Base-by-base conservation (phyloP, 2,329 filamentous ascomycete genomes). In the Geosmithia morbida region DNA sequence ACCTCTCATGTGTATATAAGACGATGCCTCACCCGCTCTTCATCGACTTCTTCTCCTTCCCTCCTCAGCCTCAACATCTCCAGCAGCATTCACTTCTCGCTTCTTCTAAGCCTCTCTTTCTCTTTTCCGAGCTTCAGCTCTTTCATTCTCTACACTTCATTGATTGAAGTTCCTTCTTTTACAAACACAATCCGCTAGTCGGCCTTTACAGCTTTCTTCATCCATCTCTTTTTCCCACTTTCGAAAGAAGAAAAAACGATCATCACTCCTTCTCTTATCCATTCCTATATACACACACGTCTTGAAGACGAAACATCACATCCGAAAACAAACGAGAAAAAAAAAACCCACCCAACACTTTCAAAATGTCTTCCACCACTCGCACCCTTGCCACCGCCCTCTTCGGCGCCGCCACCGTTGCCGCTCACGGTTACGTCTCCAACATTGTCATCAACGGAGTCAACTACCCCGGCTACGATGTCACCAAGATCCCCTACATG, bases 151-250 rank as follows among this genome's bases (percentile, higher is more conserved):
- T 46, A 52, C 44, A 47, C 57, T 59, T 59, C 57, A 59, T 59
- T 59, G 57, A 59, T 43, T 59, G 57, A 59, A 59, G 57, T 54
- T 48, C 50, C 54, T 54, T 52, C 46, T 50, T 56, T 22, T 37
- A 40, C 22, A 26, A 26, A 5, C 22, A 26, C 22, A 26, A 42
- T 22, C 48, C 46, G 46, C 46, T 48, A 48, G 46, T 19, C 46
- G 46, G 46, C 20, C 39, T 46, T 29, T 19, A 43, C 41, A 22
- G 11, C 19, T 29, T 53, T 45, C 26, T 43, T 43, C 43, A 33
- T 30, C 18, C 19, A 26, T 45, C 48, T 50, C 50, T 57, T 55
- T 49, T 46, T 49, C 53, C 49, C 53, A 47, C 56, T 40, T 48
- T 43, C n/a, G 17, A 43, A 39, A 16, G 26, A 17, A 40, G 20